phyloP scores from a whole-genome alignment of 2,329 filamentous ascomycete genomes.

The Zymoseptoria tritici region DNA sequence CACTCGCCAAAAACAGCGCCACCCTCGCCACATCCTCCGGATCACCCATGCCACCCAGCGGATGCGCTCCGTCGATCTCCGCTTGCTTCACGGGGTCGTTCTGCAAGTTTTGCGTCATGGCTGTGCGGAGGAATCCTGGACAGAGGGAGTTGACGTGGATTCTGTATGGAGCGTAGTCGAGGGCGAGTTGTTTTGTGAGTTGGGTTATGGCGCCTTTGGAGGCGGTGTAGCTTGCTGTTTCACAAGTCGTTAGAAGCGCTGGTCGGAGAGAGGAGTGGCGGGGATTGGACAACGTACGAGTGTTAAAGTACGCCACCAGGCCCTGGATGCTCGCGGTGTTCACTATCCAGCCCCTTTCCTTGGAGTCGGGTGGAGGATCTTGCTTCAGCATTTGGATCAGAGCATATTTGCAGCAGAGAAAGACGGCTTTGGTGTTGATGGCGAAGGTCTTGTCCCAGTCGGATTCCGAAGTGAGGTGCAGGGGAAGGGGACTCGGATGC shows the following conservation, averaged over 20 bases:
- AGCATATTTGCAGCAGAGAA: conserved; percentile 35
- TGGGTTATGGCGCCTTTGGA: conserved; percentile 42
- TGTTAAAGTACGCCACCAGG: conserved; percentile 26
- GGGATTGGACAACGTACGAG: conserved; percentile 13
- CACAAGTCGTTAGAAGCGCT: neutral
- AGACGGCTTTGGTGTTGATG: conserved; percentile 33
- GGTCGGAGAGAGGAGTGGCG: too few relatives aligned
- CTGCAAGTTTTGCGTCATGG: conserved; percentile 35
- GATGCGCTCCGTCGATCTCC: conserved; percentile 27
- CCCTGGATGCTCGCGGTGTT: conserved; percentile 33
- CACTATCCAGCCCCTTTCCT: conserved; percentile 32
- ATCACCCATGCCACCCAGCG: conserved; percentile 28
- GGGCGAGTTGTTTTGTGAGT: conserved; percentile 38
- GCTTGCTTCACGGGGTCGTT: conserved; percentile 21
- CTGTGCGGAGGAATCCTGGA: conserved; percentile 32
- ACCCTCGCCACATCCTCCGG: conserved; percentile 36
- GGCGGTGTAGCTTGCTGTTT: conserved; percentile 37
- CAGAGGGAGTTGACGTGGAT: conserved; percentile 39
- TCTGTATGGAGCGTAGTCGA: conserved; percentile 37
- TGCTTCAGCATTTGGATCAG: conserved; percentile 33
- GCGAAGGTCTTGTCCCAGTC: conserved; percentile 32
- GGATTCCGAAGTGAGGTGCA: conserved; percentile 28
- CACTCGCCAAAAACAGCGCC: conserved; percentile 39
- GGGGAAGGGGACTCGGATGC: conserved; percentile 17
- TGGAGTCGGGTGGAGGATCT: conserved; percentile 21